Evolutionary conservation across 2,329 filamentous ascomycete species (phyloP).

Genomic region (Sarocladiaceae sp.): DNA sequence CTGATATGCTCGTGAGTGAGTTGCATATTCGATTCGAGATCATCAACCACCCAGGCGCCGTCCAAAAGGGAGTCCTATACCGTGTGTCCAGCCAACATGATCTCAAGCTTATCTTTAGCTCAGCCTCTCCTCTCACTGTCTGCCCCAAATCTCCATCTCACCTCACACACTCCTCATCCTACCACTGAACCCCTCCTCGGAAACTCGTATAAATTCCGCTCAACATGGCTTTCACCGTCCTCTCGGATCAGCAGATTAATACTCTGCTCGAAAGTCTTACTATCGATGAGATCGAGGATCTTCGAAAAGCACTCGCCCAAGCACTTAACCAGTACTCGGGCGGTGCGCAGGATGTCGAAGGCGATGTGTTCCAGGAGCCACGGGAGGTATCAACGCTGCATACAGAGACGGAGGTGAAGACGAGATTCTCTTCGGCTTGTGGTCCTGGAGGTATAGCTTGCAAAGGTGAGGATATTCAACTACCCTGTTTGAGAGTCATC

Average conservation of each 20-base stretch:
- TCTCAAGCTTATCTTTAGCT: conserved; percentile 12
- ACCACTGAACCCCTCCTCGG: neutral
- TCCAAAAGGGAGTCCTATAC: too few species aligned
- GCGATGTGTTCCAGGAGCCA: conserved; percentile 50
- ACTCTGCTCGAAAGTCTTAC: conserved; percentile 49
- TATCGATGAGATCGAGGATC: conserved; percentile 45
- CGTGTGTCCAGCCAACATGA: too few species aligned
- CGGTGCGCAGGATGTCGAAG: conserved; percentile 39
- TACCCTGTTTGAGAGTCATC: neutral
- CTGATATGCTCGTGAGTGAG: too few species aligned
- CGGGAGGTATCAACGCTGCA: conserved; percentile 46
- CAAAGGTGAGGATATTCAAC: conserved; percentile 63
- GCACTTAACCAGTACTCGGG: conserved; percentile 61
- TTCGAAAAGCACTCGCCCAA: conserved; percentile 43
- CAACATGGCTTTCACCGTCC: conserved; percentile 53
- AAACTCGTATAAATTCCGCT: neutral
- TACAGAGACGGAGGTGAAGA: conserved; percentile 48
- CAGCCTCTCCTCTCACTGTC: too few species aligned
- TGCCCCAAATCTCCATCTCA: too few species aligned
- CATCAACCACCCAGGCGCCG: too few species aligned
- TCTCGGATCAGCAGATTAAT: conserved; percentile 54
- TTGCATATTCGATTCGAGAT: too few species aligned
- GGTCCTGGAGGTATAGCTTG: conserved; percentile 61
- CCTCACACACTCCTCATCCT: neutral
- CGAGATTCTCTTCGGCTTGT: conserved; percentile 71